Evolutionary conservation across 176 grass and related monocot species (phyloP), one percentile per base, ranked within the genome.

Genomic region (Chloris gayana): DNA sequence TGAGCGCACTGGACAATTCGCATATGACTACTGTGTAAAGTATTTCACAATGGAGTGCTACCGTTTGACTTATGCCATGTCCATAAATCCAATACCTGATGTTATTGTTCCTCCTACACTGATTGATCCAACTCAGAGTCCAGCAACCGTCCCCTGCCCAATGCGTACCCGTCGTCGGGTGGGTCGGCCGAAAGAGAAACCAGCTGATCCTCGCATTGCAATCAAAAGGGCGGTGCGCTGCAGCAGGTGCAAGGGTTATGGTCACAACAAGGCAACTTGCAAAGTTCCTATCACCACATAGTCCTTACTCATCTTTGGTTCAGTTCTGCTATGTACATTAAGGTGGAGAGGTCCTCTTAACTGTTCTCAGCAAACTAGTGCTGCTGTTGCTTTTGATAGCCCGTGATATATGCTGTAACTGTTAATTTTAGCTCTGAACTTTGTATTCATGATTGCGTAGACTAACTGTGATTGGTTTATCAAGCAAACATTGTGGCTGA

Each of bases 211-310:
- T 27, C 85, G 92, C 33, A 95, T 95, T 33, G 80, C 88, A 19
- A 88, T 93, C 26, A 99, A 93, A 82, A 86, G 88, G 67, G 91
- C 88, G 22, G 83, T 92, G 45, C 77, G 90, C 54, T 99, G 96
- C 84, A 95, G 96, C 75, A 90, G 74, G 59, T 99, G 96, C 45
- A 87, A 95, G 70, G 88, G 73, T 44, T 95, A 88, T 54, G 96
- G 96, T 8, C 92, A 99, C 73, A 99, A 99, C 60, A 99, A 99
- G 70, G 85, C 87, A 33, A 99, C 92, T 76, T 99, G 96, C 82
- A 92, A 89, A 81, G 85, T 94, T 77, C 88, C 91, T 84, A 67
- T 83, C 69, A 77, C 17, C n/a, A 53, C 69, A 22, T 85, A 49
- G 72, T 64, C 15, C 18, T 47, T 79, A 30, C 2, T 58, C 65